Conservation (phyloP, 2,329 filamentous ascomycete genomes). For the Aspergillus alliaceus region DNA sequence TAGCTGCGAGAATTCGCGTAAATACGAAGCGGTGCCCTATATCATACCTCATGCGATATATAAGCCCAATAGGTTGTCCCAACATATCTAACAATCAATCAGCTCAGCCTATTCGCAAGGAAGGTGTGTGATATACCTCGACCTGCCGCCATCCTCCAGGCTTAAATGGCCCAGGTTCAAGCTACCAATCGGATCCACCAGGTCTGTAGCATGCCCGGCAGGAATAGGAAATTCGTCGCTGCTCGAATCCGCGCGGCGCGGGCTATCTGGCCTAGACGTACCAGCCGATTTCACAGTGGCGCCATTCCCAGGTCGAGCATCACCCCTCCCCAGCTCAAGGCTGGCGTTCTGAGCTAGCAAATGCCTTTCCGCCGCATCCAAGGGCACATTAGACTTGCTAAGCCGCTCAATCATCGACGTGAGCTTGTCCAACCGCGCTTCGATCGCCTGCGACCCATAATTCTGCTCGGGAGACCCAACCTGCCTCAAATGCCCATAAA, state of each 20-base stretch:
- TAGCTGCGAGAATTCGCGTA: neutral
- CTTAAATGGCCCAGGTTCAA: conserved; percentile 44
- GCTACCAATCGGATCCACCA: conserved; percentile 43
- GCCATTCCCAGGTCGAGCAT: conserved; percentile 18
- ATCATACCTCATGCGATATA: conserved; percentile 43
- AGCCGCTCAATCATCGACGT: conserved; percentile 46
- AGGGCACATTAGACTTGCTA: conserved; percentile 33
- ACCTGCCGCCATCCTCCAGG: conserved; percentile 44
- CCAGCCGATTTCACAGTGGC: conserved; percentile 13
- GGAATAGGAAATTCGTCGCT: conserved; percentile 46
- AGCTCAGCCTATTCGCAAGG: neutral
- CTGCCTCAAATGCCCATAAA: conserved; percentile 30
- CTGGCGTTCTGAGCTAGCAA: conserved; percentile 16
- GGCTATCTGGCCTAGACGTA: conserved; percentile 30
- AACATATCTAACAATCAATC: conserved; percentile 38
- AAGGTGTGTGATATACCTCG: conserved; percentile 38
- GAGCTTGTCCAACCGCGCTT: conserved; percentile 44
- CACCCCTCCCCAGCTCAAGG: conserved; percentile 17
- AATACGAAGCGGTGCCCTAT: neutral
- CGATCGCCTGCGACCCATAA: conserved; percentile 39
- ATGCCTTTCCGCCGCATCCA: conserved; percentile 25
- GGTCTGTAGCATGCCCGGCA: conserved; percentile 40
- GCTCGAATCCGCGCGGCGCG: conserved; percentile 35
- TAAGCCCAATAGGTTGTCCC: conserved; percentile 49
- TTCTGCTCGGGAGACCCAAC: conserved; percentile 26